Percentiles rank a stretch among this genome's conserved stretches.
These are phyloP conservation scores for Ophiorrhiza pumila DNA, from an alignment of 257 asterid genomes.

Conservation along the genomic window DNA sequence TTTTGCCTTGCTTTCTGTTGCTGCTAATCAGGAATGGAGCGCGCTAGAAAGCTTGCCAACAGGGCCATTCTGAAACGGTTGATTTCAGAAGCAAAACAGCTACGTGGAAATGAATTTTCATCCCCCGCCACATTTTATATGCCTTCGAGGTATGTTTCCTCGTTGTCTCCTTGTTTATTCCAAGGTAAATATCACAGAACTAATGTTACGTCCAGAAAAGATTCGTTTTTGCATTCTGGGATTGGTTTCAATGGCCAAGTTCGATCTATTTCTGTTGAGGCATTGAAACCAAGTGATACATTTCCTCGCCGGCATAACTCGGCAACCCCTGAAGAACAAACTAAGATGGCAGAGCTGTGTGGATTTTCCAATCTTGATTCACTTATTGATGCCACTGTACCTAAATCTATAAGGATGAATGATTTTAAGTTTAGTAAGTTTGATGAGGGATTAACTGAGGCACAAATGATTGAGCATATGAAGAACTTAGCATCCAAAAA, in stretches of 20 bases:
- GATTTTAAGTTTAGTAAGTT: slow-evolving; percentile 67
- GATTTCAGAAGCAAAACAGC: slow-evolving; percentile 52
- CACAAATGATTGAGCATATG: slow-evolving; percentile 91
- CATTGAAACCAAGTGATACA: slow-evolving; percentile 74
- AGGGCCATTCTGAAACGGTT: slow-evolving; percentile 59
- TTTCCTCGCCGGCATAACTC: slow-evolving; percentile 92
- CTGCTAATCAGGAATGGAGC: slow-evolving; percentile 48
- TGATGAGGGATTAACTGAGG: slow-evolving; percentile 76
- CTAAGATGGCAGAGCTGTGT: slow-evolving; percentile 67
- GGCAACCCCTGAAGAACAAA: slow-evolving; percentile 85
- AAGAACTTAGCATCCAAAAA: slow-evolving; percentile 65
- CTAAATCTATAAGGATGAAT: slow-evolving; percentile 69
- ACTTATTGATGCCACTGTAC: slow-evolving; percentile 87
- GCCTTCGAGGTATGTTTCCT: slow-evolving; percentile 69
- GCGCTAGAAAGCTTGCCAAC: slow-evolving; percentile 69
- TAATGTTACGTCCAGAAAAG: slow-evolving; percentile 12
- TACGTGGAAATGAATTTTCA: slow-evolving; percentile 18
- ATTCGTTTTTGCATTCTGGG: slow-evolving; percentile 23
- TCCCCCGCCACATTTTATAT: slow-evolving; percentile 27
- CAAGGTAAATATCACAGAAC: slow-evolving; percentile 21
- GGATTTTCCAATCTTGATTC: slow-evolving; percentile 63
- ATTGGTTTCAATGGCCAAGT: slow-evolving; percentile 23
- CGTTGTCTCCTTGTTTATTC: slow-evolving; percentile 53
- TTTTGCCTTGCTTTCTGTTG: background rate
- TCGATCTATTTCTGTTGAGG: slow-evolving; percentile 69